phyloP scores from a whole-genome alignment of 2,329 filamentous ascomycete species.

The Dendrostoma leiphaemia region DNA sequence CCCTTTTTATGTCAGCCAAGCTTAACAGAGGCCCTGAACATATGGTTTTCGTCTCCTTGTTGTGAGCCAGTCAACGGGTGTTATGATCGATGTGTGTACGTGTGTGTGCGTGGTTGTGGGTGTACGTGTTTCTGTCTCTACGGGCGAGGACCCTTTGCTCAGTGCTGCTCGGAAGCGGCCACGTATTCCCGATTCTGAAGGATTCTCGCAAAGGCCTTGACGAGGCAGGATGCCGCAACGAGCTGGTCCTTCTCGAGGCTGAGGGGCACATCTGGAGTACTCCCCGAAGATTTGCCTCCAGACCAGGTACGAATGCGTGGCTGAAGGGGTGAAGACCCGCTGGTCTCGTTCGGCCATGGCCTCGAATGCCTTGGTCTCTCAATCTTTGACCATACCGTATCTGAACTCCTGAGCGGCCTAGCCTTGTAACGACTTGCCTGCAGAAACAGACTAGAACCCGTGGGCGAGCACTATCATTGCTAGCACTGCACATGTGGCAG shows the following conservation, averaged over 20 bases:
- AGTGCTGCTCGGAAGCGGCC: background rate
- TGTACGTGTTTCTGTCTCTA: too few species aligned
- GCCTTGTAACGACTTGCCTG: background rate
- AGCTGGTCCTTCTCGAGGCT: conserved; percentile 10
- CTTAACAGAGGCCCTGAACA: too few species aligned
- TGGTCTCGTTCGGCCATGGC: background rate
- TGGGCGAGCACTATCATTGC: background rate
- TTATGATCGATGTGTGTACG: too few species aligned
- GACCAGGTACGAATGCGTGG: background rate
- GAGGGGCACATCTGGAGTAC: background rate
- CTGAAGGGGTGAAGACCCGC: background rate
- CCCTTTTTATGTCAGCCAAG: too few species aligned
- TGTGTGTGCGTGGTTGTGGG: too few species aligned
- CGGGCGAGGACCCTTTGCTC: too few species aligned
- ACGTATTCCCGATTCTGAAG: conserved; percentile 4
- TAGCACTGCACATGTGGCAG: too few species aligned
- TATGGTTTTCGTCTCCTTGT: too few species aligned
- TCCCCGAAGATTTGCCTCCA: background rate
- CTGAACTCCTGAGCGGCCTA: too few species aligned
- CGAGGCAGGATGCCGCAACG: conserved; percentile 10
- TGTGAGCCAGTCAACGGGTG: too few species aligned
- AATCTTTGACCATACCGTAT: background rate
- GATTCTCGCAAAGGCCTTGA: conserved; percentile 5
- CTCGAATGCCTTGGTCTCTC: background rate
- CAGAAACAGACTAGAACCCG: background rate